Evolutionary conservation across 2,329 filamentous ascomycete genomes (phyloP), one percentile per base, ranked within the genome.

Genomic region (Phyllosticta citriasiana): DNA sequence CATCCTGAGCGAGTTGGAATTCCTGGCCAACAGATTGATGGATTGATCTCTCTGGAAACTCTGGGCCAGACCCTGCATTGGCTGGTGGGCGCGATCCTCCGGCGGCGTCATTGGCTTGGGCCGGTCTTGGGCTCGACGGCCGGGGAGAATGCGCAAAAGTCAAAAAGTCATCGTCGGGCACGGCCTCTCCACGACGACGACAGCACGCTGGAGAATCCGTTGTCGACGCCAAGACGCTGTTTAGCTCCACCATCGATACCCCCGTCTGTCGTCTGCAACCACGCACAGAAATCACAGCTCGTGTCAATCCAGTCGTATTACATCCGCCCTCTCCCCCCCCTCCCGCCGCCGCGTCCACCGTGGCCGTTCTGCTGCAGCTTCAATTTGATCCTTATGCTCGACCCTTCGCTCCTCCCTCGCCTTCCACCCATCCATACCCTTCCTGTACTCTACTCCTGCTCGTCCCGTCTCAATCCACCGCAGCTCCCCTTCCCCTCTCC

Each of bases 281-380:
- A 2, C 30, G 30, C 30, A 33, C 30, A 33, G 30, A 10, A 33
- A 33, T 12, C 33, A 12, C 14, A 40, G 33, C 33, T 35, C 33
- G 33, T 35, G 33, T 35, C 9, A 27, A 27, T 27, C 26, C 26
- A 35, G 33, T 9, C 33, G 5, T 40, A 12, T 40, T 40, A 40
- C 16, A 60, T 51, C 58, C 58, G 58, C 53, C 25, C 53, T 51
- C 33, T 33, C 35, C 33, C 58, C 53, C 24, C 53, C 51, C 53
- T 55, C 35, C 57, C 57, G 57, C 52, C 14, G n/a, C n/a, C 3
- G 14, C 56, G 8, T 5, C 7, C 33, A 10, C 56, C 16, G 55
- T 33, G 7, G 14, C 35, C 14, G 33, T 30, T 10, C 55, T 4
- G 35, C 55, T 22, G 25, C 51, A 27, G 24, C 50, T 27, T 16